Percentiles rank a stretch among this genome's conserved stretches.
Evolutionary conservation across 768 basidiomycete genomes (phyloP).

Genomic region (Leucocoprinus birnbaumii): DNA sequence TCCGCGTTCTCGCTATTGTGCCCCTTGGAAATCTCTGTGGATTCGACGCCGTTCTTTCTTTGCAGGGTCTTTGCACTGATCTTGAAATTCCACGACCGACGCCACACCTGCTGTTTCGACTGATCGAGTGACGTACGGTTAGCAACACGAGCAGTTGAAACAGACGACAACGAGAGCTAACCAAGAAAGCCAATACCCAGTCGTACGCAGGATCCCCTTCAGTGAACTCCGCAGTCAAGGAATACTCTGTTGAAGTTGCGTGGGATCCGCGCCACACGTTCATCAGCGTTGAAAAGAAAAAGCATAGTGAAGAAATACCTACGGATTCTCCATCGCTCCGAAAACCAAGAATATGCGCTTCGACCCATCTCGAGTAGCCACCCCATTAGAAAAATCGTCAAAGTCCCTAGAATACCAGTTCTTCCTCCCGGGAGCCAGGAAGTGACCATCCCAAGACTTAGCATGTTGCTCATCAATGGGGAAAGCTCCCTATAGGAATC

Average conservation of each 20-base stretch:
- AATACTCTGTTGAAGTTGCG: constrained; percentile 27
- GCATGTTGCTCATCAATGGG: background rate
- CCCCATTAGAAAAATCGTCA: constrained; percentile 10
- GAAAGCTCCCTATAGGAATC: background rate
- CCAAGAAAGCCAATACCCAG: constrained; percentile 39
- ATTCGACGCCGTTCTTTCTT: constrained; percentile 35
- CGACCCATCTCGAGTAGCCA: constrained; percentile 12
- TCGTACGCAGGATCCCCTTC: constrained; percentile 40
- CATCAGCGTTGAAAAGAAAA: background rate
- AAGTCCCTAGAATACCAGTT: background rate
- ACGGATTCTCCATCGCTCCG: constrained; percentile 28
- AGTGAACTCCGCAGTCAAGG: constrained; percentile 34
- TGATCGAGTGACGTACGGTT: constrained; percentile 11
- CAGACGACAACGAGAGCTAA: constrained; percentile 15
- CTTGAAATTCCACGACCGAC: constrained; percentile 35
- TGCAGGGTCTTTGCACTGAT: constrained; percentile 37
- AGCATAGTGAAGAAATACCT: constrained; percentile 12
- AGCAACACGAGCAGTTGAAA: background rate
- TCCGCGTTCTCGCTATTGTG: constrained; percentile 30
- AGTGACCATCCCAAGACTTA: constrained; percentile 6
- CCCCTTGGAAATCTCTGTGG: constrained; percentile 15
- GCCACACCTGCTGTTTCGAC: constrained; percentile 44
- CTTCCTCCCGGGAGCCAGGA: constrained; percentile 5
- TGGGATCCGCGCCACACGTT: background rate
- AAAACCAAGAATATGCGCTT: constrained; percentile 24